Percentiles rank a stretch among this genome's conserved stretches.
Conservation (phyloP, 2,329 filamentous ascomycete species). For the Fusarium robinianum region DNA sequence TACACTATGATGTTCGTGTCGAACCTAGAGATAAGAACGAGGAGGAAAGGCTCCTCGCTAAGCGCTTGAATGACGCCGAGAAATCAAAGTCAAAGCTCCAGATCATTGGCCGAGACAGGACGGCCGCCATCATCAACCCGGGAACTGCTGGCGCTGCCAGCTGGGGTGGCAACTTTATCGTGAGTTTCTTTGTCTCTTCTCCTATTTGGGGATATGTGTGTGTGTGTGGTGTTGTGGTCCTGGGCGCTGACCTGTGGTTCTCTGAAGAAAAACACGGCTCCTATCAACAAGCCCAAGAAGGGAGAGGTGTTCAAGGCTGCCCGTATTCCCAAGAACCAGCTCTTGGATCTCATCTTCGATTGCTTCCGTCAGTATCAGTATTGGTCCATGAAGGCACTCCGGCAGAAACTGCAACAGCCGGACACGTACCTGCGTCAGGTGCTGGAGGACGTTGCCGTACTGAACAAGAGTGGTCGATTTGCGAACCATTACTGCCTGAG, state of each 20-base stretch:
- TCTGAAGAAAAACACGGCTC: slow-evolving; percentile 62
- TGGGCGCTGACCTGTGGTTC: too few relatives aligned
- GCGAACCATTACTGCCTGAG: slow-evolving; percentile 85
- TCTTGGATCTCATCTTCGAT: slow-evolving; percentile 81
- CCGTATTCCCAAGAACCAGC: slow-evolving; percentile 85
- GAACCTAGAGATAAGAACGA: slow-evolving; percentile 74
- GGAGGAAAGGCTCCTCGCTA: slow-evolving; percentile 66
- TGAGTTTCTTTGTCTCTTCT: slow-evolving; percentile 47
- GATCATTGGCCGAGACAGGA: slow-evolving; percentile 55
- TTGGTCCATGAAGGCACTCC: slow-evolving; percentile 91
- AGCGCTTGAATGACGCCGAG: slow-evolving; percentile 56
- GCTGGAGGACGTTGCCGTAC: slow-evolving; percentile 78
- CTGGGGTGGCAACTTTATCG: slow-evolving; percentile 58
- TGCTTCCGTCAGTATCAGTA: slow-evolving; percentile 87
- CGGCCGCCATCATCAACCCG: slow-evolving; percentile 61
- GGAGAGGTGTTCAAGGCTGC: slow-evolving; percentile 78
- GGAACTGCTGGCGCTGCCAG: slow-evolving; percentile 47
- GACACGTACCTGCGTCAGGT: slow-evolving; percentile 90
- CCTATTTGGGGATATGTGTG: too few relatives aligned
- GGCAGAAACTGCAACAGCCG: slow-evolving; percentile 77
- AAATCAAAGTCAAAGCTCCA: slow-evolving; percentile 54
- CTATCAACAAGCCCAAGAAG: slow-evolving; percentile 61
- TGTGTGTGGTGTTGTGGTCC: too few relatives aligned
- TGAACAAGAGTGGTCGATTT: slow-evolving; percentile 83
- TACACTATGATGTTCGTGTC: slow-evolving; percentile 77